phyloP scores from a whole-genome alignment of 2,329 filamentous ascomycete genomes.

The Dothidotthia symphoricarpi region DNA sequence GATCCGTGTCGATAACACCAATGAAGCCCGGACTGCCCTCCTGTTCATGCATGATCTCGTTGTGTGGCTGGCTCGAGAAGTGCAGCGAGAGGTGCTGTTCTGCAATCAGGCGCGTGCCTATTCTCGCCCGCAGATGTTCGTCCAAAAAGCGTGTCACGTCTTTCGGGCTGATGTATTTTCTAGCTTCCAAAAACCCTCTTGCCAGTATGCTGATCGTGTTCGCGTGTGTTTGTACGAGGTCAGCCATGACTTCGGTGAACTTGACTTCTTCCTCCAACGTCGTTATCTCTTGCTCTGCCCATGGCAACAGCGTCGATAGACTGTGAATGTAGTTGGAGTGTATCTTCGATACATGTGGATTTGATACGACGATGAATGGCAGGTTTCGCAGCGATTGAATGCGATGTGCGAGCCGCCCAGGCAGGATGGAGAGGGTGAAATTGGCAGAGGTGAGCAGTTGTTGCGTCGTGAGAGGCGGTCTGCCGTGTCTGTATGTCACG shows the following conservation, averaged over 20 bases:
- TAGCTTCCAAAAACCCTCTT: constrained; percentile 86
- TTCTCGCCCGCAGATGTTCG: constrained; percentile 87
- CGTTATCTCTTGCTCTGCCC: constrained; percentile 68
- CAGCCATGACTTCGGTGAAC: constrained; percentile 89
- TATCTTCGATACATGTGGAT: constrained; percentile 89
- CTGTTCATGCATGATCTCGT: constrained; percentile 50
- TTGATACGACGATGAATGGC: constrained; percentile 97
- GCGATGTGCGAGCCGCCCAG: constrained; percentile 86
- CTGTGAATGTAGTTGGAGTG: constrained; percentile 97
- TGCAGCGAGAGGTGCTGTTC: constrained; percentile 97
- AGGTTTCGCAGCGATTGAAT: constrained; percentile 91
- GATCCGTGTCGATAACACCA: constrained; percentile 88
- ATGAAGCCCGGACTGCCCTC: constrained; percentile 65
- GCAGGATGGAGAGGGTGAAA: constrained; percentile 89
- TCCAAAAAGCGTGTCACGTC: constrained; percentile 93
- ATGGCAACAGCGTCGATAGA: constrained; percentile 84
- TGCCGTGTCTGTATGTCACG: constrained; percentile 59
- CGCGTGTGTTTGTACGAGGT: constrained; percentile 90
- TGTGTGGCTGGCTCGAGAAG: constrained; percentile 69
- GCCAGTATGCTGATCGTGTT: constrained; percentile 94
- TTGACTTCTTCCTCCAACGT: constrained; percentile 82
- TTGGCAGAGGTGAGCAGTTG: constrained; percentile 88
- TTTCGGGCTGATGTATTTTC: constrained; percentile 77
- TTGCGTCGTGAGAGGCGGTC: constrained; percentile 76
- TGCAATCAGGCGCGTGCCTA: constrained; percentile 88